Percentiles rank a stretch among this genome's conserved stretches.
Conservation (phyloP, 331 rosid genomes). For the Telfairia occidentalis region DNA sequence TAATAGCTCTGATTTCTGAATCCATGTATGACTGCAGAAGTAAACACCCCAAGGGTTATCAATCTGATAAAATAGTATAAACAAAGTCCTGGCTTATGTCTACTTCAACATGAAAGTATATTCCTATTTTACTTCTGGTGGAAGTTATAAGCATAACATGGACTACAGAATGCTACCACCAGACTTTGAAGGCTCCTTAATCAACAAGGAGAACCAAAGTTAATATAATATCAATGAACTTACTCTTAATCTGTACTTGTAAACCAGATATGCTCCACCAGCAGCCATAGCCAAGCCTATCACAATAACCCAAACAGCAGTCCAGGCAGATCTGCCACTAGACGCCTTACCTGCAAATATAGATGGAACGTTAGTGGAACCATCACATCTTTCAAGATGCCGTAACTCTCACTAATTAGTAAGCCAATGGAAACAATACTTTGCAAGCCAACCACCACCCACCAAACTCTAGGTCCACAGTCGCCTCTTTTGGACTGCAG, state of each 20-base stretch:
- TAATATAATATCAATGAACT: constrained; percentile 17
- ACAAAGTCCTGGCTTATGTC: too few species aligned
- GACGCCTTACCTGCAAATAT: constrained; percentile 69
- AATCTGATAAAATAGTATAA: not conserved
- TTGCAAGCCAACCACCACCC: not conserved
- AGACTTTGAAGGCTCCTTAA: not conserved
- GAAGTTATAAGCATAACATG: too few species aligned
- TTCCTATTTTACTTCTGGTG: too few species aligned
- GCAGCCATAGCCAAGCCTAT: constrained; percentile 69
- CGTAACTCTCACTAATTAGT: not conserved
- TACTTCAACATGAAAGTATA: too few species aligned
- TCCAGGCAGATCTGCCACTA: constrained; percentile 64
- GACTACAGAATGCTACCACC: not conserved
- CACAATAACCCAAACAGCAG: constrained; percentile 78
- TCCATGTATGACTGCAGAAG: constrained; percentile 91
- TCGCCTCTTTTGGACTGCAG: not conserved
- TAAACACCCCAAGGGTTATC: constrained; percentile 9
- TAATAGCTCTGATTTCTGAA: constrained; percentile 95
- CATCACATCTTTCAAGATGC: constrained; percentile 1
- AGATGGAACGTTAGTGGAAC: constrained; percentile 13
- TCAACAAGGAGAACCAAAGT: not conserved
- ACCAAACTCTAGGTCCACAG: not conserved
- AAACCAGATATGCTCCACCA: constrained; percentile 85
- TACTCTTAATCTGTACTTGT: constrained; percentile 98
- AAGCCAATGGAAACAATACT: not conserved